Base-by-base conservation (phyloP, 192 early-diverging fungal species). In the Phlyctochytrium bullatum region DNA sequence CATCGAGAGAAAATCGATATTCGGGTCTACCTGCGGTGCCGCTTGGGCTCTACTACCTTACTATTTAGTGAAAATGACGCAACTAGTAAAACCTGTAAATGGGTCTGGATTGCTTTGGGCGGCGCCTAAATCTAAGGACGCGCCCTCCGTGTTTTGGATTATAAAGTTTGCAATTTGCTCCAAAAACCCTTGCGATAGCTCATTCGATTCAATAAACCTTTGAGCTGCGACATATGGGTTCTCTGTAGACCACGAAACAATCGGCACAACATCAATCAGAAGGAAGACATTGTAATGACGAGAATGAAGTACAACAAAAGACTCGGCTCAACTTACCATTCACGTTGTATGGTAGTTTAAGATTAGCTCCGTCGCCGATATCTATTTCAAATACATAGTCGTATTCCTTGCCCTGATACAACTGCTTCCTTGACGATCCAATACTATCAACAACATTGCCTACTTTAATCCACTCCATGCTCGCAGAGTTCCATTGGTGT, bases 381-480 rank as follows among this genome's bases (percentile, higher is more conserved):
- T 98, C 96, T 25, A 99, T 91, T 70, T 96, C 94, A 81, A 99
- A 99, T 31, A 99, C 91, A 73, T 92, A 95, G 77, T 99, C 97
- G 73, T 99, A 99, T 66, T 98, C 95, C 50, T 83, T 80, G 31
- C 96, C 95, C 2, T 87, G 80, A 71, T 88, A 92, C 29, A 89
- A 66, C 68, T 93, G 89, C 72, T 95, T 98, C 27, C 87, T 73
- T 4, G 81, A 70, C 6, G 79, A 78, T 2, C 90, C 92, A 35
- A 89, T 87, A 1, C 92, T 88, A 76, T 98, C 95, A 0, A 97
- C 94, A 0, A 99, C 94, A 31, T 93, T 88, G 10, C 98, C 98
- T 33, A 98, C 82, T 66, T 96, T 95, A 31, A 69, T 36, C 98
- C 98, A 99, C 28, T 71, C 61, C 10, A 74, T 74, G 12, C 72